Evolutionary conservation across 31 red algal species (phyloP).

Genomic region (Endocladia muricata): DNA sequence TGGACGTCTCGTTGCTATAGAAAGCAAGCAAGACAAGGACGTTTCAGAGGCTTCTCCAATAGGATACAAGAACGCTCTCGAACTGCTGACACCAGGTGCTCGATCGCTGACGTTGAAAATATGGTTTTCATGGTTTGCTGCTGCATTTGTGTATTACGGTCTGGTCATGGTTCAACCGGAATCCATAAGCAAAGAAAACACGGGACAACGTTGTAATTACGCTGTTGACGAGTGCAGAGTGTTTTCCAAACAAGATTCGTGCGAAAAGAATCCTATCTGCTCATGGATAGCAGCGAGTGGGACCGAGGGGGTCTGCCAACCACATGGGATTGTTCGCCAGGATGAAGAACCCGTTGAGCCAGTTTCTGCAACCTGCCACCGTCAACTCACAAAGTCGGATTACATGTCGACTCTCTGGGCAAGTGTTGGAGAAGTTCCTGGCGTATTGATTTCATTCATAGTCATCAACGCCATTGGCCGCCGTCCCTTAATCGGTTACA

Average conservation of each 20-base stretch:
- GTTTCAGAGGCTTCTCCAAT: neutral
- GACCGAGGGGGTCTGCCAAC: neutral
- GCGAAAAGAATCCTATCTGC: conserved; percentile 29
- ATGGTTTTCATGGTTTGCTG: conserved; percentile 40
- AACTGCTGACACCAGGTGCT: conserved; percentile 31
- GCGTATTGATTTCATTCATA: conserved; percentile 38
- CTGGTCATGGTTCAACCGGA: conserved; percentile 60
- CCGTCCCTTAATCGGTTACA: conserved; percentile 48
- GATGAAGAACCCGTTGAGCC: neutral
- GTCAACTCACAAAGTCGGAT: conserved; percentile 39
- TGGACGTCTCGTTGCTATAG: conserved; percentile 34
- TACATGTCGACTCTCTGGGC: conserved; percentile 47
- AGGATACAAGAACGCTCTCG: neutral
- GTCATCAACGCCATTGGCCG: conserved; percentile 43
- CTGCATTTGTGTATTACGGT: conserved; percentile 52
- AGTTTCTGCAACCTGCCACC: neutral
- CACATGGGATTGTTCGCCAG: neutral
- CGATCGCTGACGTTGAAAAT: conserved; percentile 29
- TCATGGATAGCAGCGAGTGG: conserved; percentile 14
- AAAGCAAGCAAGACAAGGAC: neutral
- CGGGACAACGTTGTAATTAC: conserved; percentile 37
- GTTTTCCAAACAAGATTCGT: neutral
- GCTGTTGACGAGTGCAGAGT: conserved; percentile 19
- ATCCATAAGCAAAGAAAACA: conserved; percentile 38
- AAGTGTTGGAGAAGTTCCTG: conserved; percentile 52